Percentiles rank a stretch among this genome's conserved stretches.
These are phyloP conservation scores for Fusarium gaditjirri DNA, from an alignment of 2,329 filamentous ascomycete species.

Conservation along the genomic window DNA sequence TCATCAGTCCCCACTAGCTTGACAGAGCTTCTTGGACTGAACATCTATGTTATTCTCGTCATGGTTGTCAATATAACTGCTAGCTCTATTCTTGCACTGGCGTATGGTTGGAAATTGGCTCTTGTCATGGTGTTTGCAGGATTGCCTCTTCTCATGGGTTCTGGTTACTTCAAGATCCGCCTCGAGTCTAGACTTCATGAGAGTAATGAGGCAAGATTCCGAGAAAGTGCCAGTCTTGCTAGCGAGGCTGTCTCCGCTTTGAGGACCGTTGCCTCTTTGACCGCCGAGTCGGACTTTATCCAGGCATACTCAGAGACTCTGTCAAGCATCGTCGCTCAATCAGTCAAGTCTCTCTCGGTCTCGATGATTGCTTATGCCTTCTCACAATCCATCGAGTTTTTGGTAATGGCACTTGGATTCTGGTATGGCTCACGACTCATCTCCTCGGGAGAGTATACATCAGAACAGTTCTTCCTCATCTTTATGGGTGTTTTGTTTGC, in stretches of 20 bases:
- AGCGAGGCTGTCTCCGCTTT: constrained; percentile 59
- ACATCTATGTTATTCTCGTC: constrained; percentile 55
- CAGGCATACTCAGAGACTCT: constrained; percentile 49
- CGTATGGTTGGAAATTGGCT: constrained; percentile 57
- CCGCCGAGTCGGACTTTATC: constrained; percentile 50
- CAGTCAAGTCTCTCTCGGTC: constrained; percentile 8
- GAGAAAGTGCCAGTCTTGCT: constrained; percentile 56
- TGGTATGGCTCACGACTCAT: constrained; percentile 46
- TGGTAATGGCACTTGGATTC: constrained; percentile 50
- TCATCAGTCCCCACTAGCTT: constrained; percentile 53
- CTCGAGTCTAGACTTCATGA: constrained; percentile 54
- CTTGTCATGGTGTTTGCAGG: constrained; percentile 56
- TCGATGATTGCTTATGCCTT: constrained; percentile 29
- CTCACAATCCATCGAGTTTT: constrained; percentile 46
- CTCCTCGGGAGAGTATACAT: constrained; percentile 50
- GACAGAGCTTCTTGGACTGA: constrained; percentile 58
- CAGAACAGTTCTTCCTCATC: constrained; percentile 55
- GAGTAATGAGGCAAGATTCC: constrained; percentile 49
- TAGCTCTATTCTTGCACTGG: constrained; percentile 53
- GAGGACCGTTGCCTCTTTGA: constrained; percentile 55
- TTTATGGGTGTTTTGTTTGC: constrained; percentile 55
- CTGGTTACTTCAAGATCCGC: constrained; percentile 57
- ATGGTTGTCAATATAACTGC: constrained; percentile 54
- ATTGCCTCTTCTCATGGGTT: constrained; percentile 53
- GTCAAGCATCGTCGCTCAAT: constrained; percentile 37